Base-by-base conservation (phyloP, 2,329 filamentous ascomycete species). In the Sarocladium brachiariae region DNA sequence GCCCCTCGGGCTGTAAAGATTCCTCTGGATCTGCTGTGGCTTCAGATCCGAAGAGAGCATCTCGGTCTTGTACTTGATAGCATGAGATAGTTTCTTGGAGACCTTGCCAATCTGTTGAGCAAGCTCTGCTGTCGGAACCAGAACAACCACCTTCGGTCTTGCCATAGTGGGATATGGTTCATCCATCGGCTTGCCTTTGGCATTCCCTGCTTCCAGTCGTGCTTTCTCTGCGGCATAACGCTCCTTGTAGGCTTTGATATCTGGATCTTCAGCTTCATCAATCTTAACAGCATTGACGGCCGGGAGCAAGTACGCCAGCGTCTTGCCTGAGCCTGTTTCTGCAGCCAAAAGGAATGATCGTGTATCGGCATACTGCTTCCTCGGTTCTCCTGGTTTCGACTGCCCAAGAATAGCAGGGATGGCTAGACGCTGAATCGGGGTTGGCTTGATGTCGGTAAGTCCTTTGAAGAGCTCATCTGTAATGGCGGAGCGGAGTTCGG, bases 281-380 rank as follows among this genome's bases (percentile, higher is more conserved):
- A 80, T 72, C 70, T 99, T 99, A 59, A 99, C 68, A 8, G 88
- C 87, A 67, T 99, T 83, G 49, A 99, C 75, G 14, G 85, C 78
- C 0, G 93, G 95, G 4, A 96, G 69, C 4, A 97, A 73, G 63
- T 99, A 99, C 8, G 93, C 89, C 54, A 99, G 73, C 1, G 93
- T 99, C 73, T 99, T 99, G 53, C 93, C 93, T 1, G 93, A 97
- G 11, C 93, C 93, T 0, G 93, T 99, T 73, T 99, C 93, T 10
- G 93, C 93, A 3, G 93, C 93, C 47, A 99, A 75, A 11, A 99
- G 76, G 62, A 89, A 96, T 1, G 67, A 67, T 35, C 59, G 54
- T 48, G 56, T 54, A 69, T 73, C 78, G 53, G 70, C 68, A 57
- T 62, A 76, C 51, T 59, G 51, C 2, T 48, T 53, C 49, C 62